Evolutionary conservation across 2,329 filamentous ascomycete species (phyloP).

Genomic region (Drechslera avenae): DNA sequence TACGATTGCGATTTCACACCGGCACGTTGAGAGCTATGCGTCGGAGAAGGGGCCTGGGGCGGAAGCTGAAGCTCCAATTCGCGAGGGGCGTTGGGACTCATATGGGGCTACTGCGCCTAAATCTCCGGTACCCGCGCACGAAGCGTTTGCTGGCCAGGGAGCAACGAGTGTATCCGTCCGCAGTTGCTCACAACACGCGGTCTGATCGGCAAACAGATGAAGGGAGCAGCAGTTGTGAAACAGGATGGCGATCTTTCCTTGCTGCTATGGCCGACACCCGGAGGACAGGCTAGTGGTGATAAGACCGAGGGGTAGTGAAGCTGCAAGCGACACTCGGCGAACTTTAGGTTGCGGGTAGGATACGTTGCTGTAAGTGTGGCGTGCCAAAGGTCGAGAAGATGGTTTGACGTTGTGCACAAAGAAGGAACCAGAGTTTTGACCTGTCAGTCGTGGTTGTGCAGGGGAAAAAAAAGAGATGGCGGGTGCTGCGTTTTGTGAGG

Average conservation of each 20-base stretch:
- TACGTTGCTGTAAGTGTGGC: conserved; percentile 12
- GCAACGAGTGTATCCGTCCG: conserved; percentile 30
- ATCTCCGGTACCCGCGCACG: conserved; percentile 7
- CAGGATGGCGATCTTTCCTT: conserved; percentile 13
- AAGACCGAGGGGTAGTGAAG: conserved; percentile 11
- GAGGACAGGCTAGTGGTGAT: conserved; percentile 26
- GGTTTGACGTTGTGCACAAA: conserved; percentile 20
- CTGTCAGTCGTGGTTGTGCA: conserved; percentile 23
- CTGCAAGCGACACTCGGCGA: conserved; percentile 17
- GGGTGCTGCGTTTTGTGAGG: conserved; percentile 19
- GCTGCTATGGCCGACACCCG: conserved; percentile 2
- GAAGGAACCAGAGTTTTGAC: conserved; percentile 19
- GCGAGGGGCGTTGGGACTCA: conserved; percentile 28
- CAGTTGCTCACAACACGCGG: conserved; percentile 12
- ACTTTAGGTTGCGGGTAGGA: conserved; percentile 13
- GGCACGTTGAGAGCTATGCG: conserved; percentile 36
- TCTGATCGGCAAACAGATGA: conserved; percentile 22
- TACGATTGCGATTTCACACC: conserved; percentile 20
- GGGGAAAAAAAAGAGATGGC: conserved; percentile 24
- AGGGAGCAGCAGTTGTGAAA: conserved; percentile 28
- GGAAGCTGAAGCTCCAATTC: conserved; percentile 24
- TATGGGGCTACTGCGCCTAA: conserved; percentile 23
- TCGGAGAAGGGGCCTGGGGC: conserved; percentile 38
- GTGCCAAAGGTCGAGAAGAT: conserved; percentile 5
- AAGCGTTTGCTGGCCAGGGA: conserved; percentile 18